phyloP scores from a whole-genome alignment of 495 filamentous ascomycete species.

The Rhizodiscina lignyota region DNA sequence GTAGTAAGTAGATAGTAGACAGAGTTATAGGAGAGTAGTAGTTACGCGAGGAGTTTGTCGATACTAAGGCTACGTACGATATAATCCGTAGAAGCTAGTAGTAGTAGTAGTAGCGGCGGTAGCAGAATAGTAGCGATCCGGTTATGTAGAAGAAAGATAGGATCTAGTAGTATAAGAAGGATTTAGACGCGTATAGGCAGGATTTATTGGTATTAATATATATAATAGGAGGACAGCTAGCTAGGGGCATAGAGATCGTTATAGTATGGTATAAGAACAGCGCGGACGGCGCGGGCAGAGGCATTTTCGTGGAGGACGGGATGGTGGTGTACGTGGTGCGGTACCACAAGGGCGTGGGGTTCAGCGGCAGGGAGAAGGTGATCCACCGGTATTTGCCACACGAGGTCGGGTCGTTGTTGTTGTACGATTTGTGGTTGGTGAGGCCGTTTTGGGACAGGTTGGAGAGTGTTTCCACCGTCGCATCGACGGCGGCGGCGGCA shows the following conservation, averaged over 20 bases:
- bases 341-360: slow-evolving; percentile 5
- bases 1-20: no score
- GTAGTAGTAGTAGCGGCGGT: no score
- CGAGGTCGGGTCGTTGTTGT: slow-evolving; percentile 8
- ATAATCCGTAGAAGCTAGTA: no score
- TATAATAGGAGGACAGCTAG: slow-evolving; percentile 13
- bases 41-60: no score
- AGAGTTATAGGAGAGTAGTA: no score
- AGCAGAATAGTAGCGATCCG: no score
- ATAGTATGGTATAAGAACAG: slow-evolving; percentile 8
- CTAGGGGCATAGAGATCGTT: slow-evolving; percentile 15
- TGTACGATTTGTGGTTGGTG: slow-evolving; percentile 8
- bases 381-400: slow-evolving; percentile 9
- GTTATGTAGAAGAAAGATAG: no score
- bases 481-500: slow-evolving; percentile 1
- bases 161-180: no score
- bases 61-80: no score
- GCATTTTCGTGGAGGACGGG: slow-evolving; percentile 5
- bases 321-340: slow-evolving; percentile 4
- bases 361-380: slow-evolving; percentile 5
- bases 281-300: not conserved
- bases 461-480: no score
- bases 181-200: slow-evolving; percentile 4
- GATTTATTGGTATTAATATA: slow-evolving; percentile 13
- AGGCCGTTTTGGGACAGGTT: not conserved